Base-by-base conservation (phyloP, 2,329 filamentous ascomycete species). In the Fusarium sp. region DNA sequence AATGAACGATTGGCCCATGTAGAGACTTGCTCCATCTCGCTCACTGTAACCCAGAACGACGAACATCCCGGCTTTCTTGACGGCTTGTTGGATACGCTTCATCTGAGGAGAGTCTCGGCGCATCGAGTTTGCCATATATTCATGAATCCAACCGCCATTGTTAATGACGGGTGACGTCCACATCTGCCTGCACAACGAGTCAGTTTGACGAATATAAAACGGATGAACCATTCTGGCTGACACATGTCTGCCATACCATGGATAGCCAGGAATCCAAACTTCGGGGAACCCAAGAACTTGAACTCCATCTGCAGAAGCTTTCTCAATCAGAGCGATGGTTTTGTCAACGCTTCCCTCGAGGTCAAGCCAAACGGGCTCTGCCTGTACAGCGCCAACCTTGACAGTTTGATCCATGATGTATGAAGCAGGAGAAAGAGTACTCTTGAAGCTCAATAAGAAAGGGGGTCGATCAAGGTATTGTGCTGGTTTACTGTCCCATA, bases 211-310 rank as follows among this genome's bases (percentile, higher is more conserved):
- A 3, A 1, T 23, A n/a, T 3, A 5, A 12, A 23, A 7, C 5
- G 18, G 4, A 3, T 4, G 15, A 38, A 20, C 26, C 15, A 4
- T 14, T 1, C 14, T 23, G 32, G 53, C 53, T 57, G 23, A 52
- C 54, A 58, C 1, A 38, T 58, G 13, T 6, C 4, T 8, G 32
- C 13, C 54, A 15, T 58, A 58, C 54, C 54, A 58, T 52, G 54
- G 54, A n/a, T 58, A 58, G 6, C 54, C 44, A 3, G 54, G 44
- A 14, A 58, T 58, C 54, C 54, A 58, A 27, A 58, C 44, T 52
- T 58, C 54, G n/a, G 54, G 54, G 15, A 52, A 58, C 12, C 54
- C 54, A 40, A 58, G 54, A 9, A 58, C 44, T 52, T 52, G 44
- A 11, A 58, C 33, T 40, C 54, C 54, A 7, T 52, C 44, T 1